Conservation (phyloP, 208 protist genomes). For the Trypanosoma congolense region DNA sequence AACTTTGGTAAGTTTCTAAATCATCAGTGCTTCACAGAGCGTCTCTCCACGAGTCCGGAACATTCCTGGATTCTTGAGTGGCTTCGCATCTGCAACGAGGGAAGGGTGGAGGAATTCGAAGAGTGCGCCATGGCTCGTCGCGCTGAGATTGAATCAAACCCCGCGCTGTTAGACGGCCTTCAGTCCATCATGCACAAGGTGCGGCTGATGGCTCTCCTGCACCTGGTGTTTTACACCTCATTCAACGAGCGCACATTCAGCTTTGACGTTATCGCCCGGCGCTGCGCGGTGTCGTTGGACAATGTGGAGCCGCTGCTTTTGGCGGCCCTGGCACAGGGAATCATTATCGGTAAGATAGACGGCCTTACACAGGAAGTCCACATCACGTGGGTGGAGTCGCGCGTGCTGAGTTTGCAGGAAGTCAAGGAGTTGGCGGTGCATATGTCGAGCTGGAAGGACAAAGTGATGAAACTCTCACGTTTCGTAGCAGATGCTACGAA, state of each 20-base stretch:
- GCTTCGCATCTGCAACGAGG: slow-evolving; percentile 75
- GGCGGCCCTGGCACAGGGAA: slow-evolving; percentile 88
- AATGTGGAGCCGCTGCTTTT: slow-evolving; percentile 94
- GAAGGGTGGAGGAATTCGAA: slow-evolving; percentile 70
- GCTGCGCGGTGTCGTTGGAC: slow-evolving; percentile 54
- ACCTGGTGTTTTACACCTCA: slow-evolving; percentile 93
- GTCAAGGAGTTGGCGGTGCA: slow-evolving; percentile 67
- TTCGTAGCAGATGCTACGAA: slow-evolving; percentile 31
- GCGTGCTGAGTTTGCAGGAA: slow-evolving; percentile 77
- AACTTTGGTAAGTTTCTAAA: slow-evolving; percentile 88
- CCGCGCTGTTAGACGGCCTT: slow-evolving; percentile 25
- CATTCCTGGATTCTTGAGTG: slow-evolving; percentile 70
- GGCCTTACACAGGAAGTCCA: slow-evolving; percentile 75
- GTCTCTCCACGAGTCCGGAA: slow-evolving; percentile 15
- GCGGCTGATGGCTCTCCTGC: slow-evolving; percentile 92
- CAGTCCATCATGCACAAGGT: slow-evolving; percentile 65
- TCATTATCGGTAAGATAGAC: slow-evolving; percentile 93
- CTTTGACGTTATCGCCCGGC: slow-evolving; percentile 68
- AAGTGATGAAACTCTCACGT: slow-evolving; percentile 44
- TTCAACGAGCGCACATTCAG: slow-evolving; percentile 88
- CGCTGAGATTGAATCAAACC: slow-evolving; percentile 25
- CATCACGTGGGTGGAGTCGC: slow-evolving; percentile 87
- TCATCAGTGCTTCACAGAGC: slow-evolving; percentile 32
- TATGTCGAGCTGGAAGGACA: slow-evolving; percentile 63
- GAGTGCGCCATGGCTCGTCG: slow-evolving; percentile 40